phyloP scores from a whole-genome alignment of 2,329 filamentous ascomycete genomes.

The Apiospora sp. region DNA sequence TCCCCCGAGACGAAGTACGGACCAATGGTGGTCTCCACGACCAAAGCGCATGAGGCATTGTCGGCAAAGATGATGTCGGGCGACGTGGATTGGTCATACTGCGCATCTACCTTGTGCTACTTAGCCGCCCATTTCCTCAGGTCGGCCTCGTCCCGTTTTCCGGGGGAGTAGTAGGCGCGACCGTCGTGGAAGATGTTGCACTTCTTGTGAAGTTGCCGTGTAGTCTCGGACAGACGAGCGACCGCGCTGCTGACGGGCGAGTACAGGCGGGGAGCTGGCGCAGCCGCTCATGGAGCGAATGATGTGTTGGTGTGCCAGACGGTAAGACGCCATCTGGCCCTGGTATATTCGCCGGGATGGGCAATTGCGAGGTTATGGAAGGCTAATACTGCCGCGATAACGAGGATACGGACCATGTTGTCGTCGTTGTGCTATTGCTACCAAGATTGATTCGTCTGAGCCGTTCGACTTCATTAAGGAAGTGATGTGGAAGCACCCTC shows the following conservation, averaged over 20 bases:
- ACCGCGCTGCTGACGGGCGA: not conserved
- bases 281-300: not conserved
- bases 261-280: not conserved
- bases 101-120: not conserved
- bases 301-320: not conserved
- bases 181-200: not conserved
- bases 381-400: not conserved
- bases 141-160: not conserved
- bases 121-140: constrained; percentile 13
- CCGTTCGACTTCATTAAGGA: not conserved
- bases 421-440: not conserved
- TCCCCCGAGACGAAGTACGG: constrained; percentile 63
- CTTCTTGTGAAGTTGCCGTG: not conserved
- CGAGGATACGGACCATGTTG: not conserved
- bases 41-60: constrained; percentile 56
- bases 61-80: constrained; percentile 47
- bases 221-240: not conserved
- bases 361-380: not conserved
- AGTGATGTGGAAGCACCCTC: not conserved
- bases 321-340: not conserved
- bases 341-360: not conserved
- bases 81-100: not conserved
- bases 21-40: constrained; percentile 59
- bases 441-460: not conserved
- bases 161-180: too few species aligned